Evolutionary conservation across 345 rosid genomes (phyloP).

Genomic region (Lagerstroemia speciosa): DNA sequence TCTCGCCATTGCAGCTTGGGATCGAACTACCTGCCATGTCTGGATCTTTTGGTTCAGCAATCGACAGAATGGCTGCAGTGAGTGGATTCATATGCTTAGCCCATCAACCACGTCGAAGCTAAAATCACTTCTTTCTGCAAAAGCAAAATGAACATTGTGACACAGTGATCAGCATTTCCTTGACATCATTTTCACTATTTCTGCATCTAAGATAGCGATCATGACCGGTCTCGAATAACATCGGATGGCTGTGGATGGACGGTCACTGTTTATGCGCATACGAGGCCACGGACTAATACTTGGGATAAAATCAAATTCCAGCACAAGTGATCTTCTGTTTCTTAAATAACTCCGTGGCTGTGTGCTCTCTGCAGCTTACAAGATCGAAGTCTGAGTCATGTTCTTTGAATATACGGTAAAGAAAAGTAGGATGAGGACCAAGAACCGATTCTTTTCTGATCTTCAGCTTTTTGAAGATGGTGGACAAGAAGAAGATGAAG

Average conservation of each 20-base stretch:
- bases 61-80: too few relatives aligned
- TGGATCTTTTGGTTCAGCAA: too few relatives aligned
- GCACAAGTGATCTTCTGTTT: background rate
- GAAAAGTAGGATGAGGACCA: background rate
- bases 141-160: too few relatives aligned
- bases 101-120: too few relatives aligned
- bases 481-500: background rate
- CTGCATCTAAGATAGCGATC: too few relatives aligned
- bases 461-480: background rate
- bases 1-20: background rate
- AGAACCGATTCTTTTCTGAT: background rate
- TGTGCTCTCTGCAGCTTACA: background rate
- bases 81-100: too few relatives aligned
- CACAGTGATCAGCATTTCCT: too few relatives aligned
- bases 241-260: background rate
- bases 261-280: background rate
- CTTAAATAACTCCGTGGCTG: background rate
- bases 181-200: too few relatives aligned
- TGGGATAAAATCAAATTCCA: background rate
- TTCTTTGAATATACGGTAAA: background rate
- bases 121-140: too few relatives aligned
- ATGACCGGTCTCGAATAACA: too few relatives aligned
- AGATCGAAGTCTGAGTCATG: background rate
- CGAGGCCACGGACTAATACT: background rate
- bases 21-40: background rate